Percentiles rank a stretch among this genome's conserved stretches.
Evolutionary conservation across 257 asterid genomes (phyloP).

Genomic region (Plectranthus barbatus): DNA sequence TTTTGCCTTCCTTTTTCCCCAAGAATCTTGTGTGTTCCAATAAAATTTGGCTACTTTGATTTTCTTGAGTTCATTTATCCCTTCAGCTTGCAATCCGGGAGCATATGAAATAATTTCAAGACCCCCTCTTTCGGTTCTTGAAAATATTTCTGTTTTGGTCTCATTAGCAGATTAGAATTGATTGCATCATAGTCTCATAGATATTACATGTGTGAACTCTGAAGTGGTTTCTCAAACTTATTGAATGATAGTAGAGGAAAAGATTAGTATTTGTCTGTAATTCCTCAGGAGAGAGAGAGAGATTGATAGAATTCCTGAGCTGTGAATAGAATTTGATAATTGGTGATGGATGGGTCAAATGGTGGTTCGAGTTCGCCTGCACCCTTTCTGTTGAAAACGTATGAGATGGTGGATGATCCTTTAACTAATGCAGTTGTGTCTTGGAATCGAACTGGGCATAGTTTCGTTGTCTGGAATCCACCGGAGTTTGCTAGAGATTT

Average conservation of each 20-base stretch:
- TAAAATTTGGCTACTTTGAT: not conserved
- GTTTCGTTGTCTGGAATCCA: constrained; percentile 89
- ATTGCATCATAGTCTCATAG: too few relatives aligned
- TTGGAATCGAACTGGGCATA: constrained; percentile 56
- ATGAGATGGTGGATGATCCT: constrained; percentile 79
- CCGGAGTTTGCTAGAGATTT: constrained; percentile 79
- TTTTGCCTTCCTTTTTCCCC: constrained; percentile 18
- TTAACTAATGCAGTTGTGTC: constrained; percentile 58
- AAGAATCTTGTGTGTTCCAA: constrained; percentile 14
- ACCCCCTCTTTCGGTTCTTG: not conserved
- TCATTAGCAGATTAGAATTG: not conserved
- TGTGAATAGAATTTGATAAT: too few relatives aligned
- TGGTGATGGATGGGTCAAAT: constrained; percentile 54
- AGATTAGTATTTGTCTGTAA: not conserved
- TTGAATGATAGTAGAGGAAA: not conserved
- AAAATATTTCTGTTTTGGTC: not conserved
- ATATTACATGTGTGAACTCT: not conserved
- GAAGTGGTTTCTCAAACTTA: not conserved
- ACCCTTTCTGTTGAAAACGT: constrained; percentile 79
- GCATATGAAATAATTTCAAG: not conserved
- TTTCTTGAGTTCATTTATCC: not conserved
- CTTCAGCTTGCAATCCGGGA: not conserved
- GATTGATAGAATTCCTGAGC: too few relatives aligned
- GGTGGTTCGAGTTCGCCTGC: constrained; percentile 65
- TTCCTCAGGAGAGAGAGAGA: too few relatives aligned